Conservation (phyloP, 2,329 filamentous ascomycete species). For the Pleoardoris graminearum region DNA sequence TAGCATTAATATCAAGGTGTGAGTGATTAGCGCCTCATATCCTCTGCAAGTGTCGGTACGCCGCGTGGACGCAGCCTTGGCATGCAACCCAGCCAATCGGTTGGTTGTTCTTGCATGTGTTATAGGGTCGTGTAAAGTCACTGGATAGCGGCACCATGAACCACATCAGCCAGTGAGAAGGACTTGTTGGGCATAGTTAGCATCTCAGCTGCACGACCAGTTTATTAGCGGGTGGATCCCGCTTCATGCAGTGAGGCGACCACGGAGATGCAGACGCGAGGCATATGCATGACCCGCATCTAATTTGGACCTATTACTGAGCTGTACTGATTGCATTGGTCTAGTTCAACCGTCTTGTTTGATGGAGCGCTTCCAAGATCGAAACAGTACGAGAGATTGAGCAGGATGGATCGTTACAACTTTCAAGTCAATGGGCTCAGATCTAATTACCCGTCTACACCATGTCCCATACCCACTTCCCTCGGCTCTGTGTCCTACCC, state of each 20-base stretch:
- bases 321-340: conserved; percentile 22
- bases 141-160: no score
- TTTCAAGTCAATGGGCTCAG: conserved; percentile 59
- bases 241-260: conserved; percentile 17
- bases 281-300: conserved; percentile 21
- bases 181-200: no score
- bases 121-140: not conserved
- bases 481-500: conserved; percentile 54
- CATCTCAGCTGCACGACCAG: not conserved
- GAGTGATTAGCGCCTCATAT: conserved; percentile 37
- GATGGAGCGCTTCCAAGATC: conserved; percentile 75
- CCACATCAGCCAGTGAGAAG: not conserved
- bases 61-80: conserved; percentile 9
- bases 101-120: not conserved
- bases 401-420: conserved; percentile 63
- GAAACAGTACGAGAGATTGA: conserved; percentile 66
- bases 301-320: conserved; percentile 15
- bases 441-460: conserved; percentile 26
- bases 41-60: conserved; percentile 13
- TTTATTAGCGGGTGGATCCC: conserved; percentile 12
- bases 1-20: conserved; percentile 64
- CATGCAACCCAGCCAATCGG: conserved; percentile 9
- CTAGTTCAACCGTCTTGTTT: conserved; percentile 70
- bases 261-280: conserved; percentile 14
- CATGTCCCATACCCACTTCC: conserved; percentile 33